Conservation (phyloP, 495 filamentous ascomycete species). For the Rusavskia elegans region DNA sequence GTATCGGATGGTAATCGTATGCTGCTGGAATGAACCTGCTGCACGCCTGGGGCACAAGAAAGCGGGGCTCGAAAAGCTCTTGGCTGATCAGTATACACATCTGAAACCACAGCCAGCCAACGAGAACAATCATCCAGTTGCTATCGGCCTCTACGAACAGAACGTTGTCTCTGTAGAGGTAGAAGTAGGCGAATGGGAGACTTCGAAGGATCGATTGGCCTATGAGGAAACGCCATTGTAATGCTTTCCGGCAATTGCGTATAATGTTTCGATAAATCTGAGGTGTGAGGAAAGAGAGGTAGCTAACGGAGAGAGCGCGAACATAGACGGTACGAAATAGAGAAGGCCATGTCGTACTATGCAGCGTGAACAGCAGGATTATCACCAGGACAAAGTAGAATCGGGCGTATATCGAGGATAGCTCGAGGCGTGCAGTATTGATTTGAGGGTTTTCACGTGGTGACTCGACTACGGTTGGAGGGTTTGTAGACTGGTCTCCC, state of each 20-base stretch:
- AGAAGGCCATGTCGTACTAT: conserved; percentile 59
- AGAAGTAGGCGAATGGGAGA: conserved; percentile 69
- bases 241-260: conserved; percentile 78
- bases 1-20: conserved; percentile 87
- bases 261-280: conserved; percentile 83
- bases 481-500: conserved; percentile 31
- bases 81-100: conserved; percentile 62
- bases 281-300: conserved; percentile 81
- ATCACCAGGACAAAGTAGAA: conserved; percentile 59
- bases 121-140: conserved; percentile 42
- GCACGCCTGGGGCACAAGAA: conserved; percentile 35
- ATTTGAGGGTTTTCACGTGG: conserved; percentile 16
- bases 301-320: conserved; percentile 48
- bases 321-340: conserved; percentile 53
- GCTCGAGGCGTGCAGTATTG: conserved; percentile 31
- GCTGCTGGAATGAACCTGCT: conserved; percentile 60
- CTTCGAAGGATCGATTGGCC: conserved; percentile 68
- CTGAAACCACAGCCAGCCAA: conserved; percentile 87
- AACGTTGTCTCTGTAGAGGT: conserved; percentile 55
- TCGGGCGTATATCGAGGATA: conserved; percentile 63
- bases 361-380: conserved; percentile 57
- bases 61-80: conserved; percentile 71
- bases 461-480: conserved; percentile 28
- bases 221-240: conserved; percentile 74
- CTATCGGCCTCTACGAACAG: conserved; percentile 59